phyloP scores from a whole-genome alignment of 306 rosid genomes.

The barrel medic (Medicago truncatula) region DNA sequence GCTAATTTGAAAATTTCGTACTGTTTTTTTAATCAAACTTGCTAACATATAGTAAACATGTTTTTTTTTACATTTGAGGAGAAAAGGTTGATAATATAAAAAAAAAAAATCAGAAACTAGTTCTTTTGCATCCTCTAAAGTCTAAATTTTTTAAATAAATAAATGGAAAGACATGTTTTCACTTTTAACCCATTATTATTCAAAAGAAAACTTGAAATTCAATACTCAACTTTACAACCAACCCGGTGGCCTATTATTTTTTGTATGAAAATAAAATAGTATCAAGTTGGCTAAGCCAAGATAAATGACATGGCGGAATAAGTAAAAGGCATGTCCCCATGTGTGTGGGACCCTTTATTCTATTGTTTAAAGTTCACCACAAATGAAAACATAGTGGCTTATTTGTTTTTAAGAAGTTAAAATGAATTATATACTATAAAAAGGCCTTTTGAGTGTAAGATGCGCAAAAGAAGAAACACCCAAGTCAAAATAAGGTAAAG shows the following conservation, averaged over 20 bases:
- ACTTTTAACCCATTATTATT: constrained; percentile 16
- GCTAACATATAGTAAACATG: not conserved
- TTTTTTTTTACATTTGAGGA: not conserved
- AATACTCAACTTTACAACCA: constrained; percentile 40
- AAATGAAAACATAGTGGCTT: constrained; percentile 1
- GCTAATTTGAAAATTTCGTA: too few species aligned
- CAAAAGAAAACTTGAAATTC: constrained; percentile 29
- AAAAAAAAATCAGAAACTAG: not conserved
- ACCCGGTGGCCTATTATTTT: not conserved
- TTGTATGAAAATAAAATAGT: not conserved
- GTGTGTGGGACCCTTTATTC: constrained; percentile 43
- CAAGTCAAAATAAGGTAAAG: too few species aligned
- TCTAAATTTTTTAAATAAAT: not conserved
- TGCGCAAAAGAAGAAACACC: too few species aligned
- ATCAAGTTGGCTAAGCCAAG: constrained; percentile 33
- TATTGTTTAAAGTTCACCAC: constrained; percentile 29
- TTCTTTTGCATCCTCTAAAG: not conserved
- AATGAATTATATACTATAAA: too few species aligned
- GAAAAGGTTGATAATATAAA: not conserved
- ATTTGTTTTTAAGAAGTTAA: too few species aligned
- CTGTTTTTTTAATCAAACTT: not conserved
- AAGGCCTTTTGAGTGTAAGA: too few species aligned
- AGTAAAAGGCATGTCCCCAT: constrained; percentile 39
- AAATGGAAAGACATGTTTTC: not conserved
- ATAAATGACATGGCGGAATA: constrained; percentile 45